Evolutionary conservation across 1,284 basidiomycete species (phyloP), one percentile per base, ranked within the genome.

Genomic region (Ganoderma leucocontextum): DNA sequence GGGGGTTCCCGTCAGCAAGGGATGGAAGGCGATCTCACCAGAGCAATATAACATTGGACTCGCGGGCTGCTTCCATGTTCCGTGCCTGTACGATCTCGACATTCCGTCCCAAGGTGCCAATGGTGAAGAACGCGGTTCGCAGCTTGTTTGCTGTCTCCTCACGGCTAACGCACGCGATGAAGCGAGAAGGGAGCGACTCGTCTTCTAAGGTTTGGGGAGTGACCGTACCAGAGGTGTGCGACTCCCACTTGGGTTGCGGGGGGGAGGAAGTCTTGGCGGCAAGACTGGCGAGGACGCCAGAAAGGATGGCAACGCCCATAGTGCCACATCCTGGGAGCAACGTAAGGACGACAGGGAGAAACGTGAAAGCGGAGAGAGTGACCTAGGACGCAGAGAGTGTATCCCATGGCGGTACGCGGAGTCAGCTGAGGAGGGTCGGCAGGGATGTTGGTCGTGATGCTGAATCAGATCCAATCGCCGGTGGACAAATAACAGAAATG

Each of bases 291-390:
- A 97, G 82, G 52, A 97, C 91, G 64, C 96, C 98, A 38, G 97
- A 98, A 60, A 98, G 89, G 78, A 99, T 89, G 69, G 98, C 96
- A 73, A 99, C 84, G 67, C 98, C 98, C 98, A 99, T 99, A 8
- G 98, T 99, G 67, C 98, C 98, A 82, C 98, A 99, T 86, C 96
- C 96, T 95, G 77, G 63, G 57, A 60, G 22, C 38, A 61, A 53
- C 60, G 66, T 75, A 39, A 67, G 69, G 63, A 67, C 65, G 61
- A 33, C 62, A 19, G 41, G 53, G 60, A 47, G 53, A 49, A 19
- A 42, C 53, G 69, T 42, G 65, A 38, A 44, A 62, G 29, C 47
- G 62, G 58, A 57, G 63, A 66, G 61, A 68, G 64, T 57, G 68
- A 87, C 88, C 88, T 82, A 90, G 77, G 47, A 90, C 83, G 75